Evolutionary conservation across 75 land plant genomes (phyloP).

Genomic region (Sequoiadendron giganteum): DNA sequence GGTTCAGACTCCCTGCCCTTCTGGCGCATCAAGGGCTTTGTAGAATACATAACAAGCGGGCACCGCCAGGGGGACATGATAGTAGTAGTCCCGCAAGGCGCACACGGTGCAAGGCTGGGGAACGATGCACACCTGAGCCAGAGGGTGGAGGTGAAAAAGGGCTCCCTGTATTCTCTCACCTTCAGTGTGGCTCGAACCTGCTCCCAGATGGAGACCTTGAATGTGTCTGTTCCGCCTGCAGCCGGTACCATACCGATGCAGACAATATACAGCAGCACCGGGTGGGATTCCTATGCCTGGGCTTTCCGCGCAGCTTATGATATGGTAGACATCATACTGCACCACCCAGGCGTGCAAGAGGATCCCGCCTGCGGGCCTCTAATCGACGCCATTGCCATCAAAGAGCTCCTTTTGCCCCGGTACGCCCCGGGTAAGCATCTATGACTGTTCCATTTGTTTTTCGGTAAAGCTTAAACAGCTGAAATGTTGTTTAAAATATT

Average conservation of each 20-base stretch:
- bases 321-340: conserved; percentile 16
- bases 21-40: conserved; percentile 53
- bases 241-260: conserved; percentile 20
- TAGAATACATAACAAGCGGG: conserved; percentile 59
- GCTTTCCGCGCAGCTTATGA: conserved; percentile 31
- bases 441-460: too few species aligned
- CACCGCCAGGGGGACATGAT: conserved; percentile 68
- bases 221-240: conserved; percentile 1
- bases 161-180: conserved; percentile 20
- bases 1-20: conserved; percentile 34
- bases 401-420: conserved; percentile 13
- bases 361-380: conserved; percentile 26
- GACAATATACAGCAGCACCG: conserved; percentile 28
- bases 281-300: conserved; percentile 32
- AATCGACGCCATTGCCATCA: conserved; percentile 23
- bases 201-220: conserved; percentile 41
- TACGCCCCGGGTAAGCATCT: conserved; percentile 9
- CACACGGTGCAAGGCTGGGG: conserved; percentile 50
- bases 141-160: conserved; percentile 17
- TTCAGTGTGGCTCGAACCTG: conserved; percentile 28
- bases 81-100: conserved; percentile 54
- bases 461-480: background rate
- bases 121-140: conserved; percentile 61
- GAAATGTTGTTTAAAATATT: conserved; percentile 3
- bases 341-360: conserved; percentile 22